Base-by-base conservation (phyloP, 768 basidiomycete genomes). In the Lentinula detonsa region DNA sequence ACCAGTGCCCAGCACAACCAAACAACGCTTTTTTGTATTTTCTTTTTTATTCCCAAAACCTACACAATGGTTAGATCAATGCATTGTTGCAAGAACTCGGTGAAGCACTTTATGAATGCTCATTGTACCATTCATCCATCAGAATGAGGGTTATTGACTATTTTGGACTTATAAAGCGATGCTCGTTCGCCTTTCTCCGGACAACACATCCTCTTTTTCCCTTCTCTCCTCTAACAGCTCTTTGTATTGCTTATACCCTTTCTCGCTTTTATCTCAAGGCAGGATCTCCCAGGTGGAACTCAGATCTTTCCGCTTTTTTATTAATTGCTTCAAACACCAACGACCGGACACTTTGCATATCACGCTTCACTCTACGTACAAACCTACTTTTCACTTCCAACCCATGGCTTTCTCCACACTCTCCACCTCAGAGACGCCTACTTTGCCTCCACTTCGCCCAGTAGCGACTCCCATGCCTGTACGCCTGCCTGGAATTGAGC, bases 271-370 rank as follows among this genome's bases (percentile, higher is more conserved):
- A 65, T 64, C 64, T 65, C 71, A 72, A 74, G 73, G 75, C 74
- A 71, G 75, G 73, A 73, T 74, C 71, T 71, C 66, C 66, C 73
- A 62, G 72, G 75, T 72, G 72, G 72, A 72, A 68, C 70, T 67
- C 62, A 61, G 63, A 65, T 64, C 55, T 57, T 60, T 60, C 62
- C 63, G 61, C 66, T 63, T 48, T 61, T 58, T 43, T 39, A 23
- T 21, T 56, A 56, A 56, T 56, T 16, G 8, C 61, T 57, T 62
- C 55, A 50, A 49, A 45, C 46, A 54, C 50, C 56, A 55, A 60
- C 56, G 23, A 45, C 59, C 42, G 42, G 13, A 13, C 16, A 5
- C 46, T 61, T 59, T 37, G 52, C 51, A 43, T 61, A 43, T 28
- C 57, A 57, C 55, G 23, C 23, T 18, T 31, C 40, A 43, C 15